Evolutionary conservation across 306 rosid genomes (phyloP), one percentile per base, ranked within the genome.

Genomic region (Rosa rugosa): DNA sequence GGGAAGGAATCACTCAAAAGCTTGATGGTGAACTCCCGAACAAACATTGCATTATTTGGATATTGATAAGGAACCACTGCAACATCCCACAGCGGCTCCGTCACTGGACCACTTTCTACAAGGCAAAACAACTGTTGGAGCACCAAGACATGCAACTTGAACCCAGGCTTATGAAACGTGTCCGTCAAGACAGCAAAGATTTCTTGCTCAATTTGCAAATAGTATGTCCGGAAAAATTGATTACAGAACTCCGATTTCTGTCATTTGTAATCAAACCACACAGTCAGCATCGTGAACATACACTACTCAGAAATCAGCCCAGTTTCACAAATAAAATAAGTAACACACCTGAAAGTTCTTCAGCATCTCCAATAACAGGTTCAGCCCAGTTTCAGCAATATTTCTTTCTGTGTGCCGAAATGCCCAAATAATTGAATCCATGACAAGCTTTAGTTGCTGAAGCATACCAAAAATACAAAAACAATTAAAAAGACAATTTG

Each of bases 341-440:
- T 46, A 62, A 11, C 83, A 63, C 76, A 91, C 98, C 97, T 93
- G 97, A 84, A 93, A 93, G 82, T 93, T 93, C 84, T 90, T 93
- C 80, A 93, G 83, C 95, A 93, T 88, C 80, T 93, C 97, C 80
- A 93, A 70, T 69, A 93, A 75, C 54, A 93, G 86, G 82, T 90
- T 93, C 51, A 93, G 81, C 80, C 98, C 97, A 71, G 97, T 93
- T 86, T 91, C 98, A 65, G 99, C 99, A 77, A 96, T 96, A 77
- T 96, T 96, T 70, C 99, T 93, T 84, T 96, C 98, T 0, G 99
- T 96, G 81, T 96, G 99, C 83, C 99, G 93, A 82, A 96, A 91
- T 9, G 98, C 99, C 99, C 99, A 91, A 78, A 90, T 90, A 77
- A 96, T 93, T 77, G 99, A 96, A 86, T 96, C 99, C 97, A 96